Percentiles rank a stretch among this genome's conserved stretches.
Conservation (phyloP, 352 stramenopile species). For the Detonula confervacea region DNA sequence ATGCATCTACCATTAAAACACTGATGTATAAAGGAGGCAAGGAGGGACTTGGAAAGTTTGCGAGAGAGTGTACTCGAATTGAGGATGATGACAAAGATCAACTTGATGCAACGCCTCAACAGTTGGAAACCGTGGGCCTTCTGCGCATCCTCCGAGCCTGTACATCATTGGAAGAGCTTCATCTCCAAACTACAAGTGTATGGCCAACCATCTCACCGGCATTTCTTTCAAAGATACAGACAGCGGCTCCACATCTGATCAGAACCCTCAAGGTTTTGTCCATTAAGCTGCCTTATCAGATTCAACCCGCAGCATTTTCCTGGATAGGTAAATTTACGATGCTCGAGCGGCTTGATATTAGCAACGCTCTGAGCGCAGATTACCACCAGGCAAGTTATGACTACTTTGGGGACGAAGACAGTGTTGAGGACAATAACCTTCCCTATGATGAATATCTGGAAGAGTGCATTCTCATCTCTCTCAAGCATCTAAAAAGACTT, state of each 20-base stretch:
- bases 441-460: background rate
- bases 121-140: background rate
- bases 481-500: slow-evolving; percentile 3
- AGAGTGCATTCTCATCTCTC: background rate
- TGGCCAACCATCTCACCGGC: background rate
- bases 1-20: background rate
- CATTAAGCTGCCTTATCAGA: background rate
- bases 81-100: background rate
- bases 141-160: background rate
- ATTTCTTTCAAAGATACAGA: background rate
- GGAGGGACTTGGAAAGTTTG: background rate
- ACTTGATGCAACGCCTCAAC: background rate
- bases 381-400: background rate
- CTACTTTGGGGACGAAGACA: background rate
- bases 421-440: background rate
- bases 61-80: background rate
- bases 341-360: background rate
- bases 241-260: background rate
- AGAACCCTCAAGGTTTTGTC: background rate
- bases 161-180: slow-evolving; percentile 1
- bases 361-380: background rate
- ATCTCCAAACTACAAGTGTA: background rate
- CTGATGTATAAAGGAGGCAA: slow-evolving; percentile 3
- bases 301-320: background rate
- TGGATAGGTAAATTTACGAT: background rate